phyloP scores from a whole-genome alignment of 352 stramenopile genomes.

The Thraustochytrium striatum region DNA sequence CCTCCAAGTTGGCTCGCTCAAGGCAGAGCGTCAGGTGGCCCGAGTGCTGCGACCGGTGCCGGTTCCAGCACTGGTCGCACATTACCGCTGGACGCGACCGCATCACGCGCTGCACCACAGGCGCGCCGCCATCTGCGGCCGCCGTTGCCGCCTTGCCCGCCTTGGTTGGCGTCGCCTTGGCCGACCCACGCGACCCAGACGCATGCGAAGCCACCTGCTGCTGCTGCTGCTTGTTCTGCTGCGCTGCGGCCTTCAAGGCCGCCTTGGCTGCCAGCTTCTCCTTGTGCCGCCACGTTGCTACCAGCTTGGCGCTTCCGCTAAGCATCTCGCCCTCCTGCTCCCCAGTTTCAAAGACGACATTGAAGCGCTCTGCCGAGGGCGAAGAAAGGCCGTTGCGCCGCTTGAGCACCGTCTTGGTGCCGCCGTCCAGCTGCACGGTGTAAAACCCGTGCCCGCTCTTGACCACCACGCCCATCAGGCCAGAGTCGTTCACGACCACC shows the following conservation, averaged over 20 bases:
- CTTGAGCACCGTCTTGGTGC: slow-evolving; percentile 42
- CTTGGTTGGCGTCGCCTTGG: neutral
- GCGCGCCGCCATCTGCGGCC: neutral
- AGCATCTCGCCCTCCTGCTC: slow-evolving; percentile 39
- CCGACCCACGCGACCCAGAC: neutral
- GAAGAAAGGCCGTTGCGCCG: slow-evolving; percentile 29
- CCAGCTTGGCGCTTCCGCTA: neutral
- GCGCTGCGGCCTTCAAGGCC: neutral
- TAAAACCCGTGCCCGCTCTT: slow-evolving; percentile 45
- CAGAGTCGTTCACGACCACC: slow-evolving; percentile 35
- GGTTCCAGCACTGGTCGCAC: slow-evolving; percentile 34
- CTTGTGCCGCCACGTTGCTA: slow-evolving; percentile 14
- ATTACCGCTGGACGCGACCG: slow-evolving; percentile 27
- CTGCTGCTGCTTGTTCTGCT: slow-evolving; percentile 13
- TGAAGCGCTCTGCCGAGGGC: slow-evolving; percentile 1
- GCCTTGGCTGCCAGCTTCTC: neutral
- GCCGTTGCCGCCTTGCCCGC: neutral
- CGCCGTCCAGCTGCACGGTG: slow-evolving; percentile 28
- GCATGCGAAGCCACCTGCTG: neutral
- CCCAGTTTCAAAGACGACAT: slow-evolving; percentile 3
- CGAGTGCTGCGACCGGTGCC: slow-evolving; percentile 14
- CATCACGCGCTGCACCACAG: neutral
- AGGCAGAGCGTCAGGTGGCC: slow-evolving; percentile 34
- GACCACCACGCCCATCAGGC: slow-evolving; percentile 27
- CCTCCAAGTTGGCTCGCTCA: slow-evolving; percentile 5